Evolutionary conservation across 2,329 filamentous ascomycete genomes (phyloP), one percentile per base, ranked within the genome.

Genomic region (Coniochaeta prunicola): DNA sequence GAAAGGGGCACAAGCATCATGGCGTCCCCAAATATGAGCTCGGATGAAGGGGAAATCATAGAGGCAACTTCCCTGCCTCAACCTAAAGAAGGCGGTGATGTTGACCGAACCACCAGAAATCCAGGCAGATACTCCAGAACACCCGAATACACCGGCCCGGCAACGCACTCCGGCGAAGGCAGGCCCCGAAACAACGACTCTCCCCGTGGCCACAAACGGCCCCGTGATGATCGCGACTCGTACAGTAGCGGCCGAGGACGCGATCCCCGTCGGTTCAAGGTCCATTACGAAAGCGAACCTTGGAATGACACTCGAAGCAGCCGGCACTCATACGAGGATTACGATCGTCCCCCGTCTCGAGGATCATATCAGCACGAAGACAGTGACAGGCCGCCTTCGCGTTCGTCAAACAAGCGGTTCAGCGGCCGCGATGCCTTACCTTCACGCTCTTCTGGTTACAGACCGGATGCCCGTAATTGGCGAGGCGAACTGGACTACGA

Each of bases 101-200:
- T 96, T 96, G 90, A 96, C 91, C 89, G 88, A 85, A 86, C 81
- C 82, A 84, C 89, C 89, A 96, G 91, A 92, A 82, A 76, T 77
- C 85, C 82, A 76, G 80, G 76, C 73, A 83, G 79, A 80, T 71
- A 76, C 67, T 82, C 83, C 65, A 76, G 74, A 70, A 85, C 84
- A 63, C 83, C 83, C 66, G 81, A 56, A 36, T 34, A 24, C n/a
- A 36, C 30, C 53, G 30, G 17, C 21, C 30, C 53, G 28, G 30
- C 77, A 30, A 63, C 60, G 53, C 59, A 59, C 26, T 53, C 60
- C 10, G 58, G 30, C 55, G 60, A 64, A 36, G 61, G 60, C 6
- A 53, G 55, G 26, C 56, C 60, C 48, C 63, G 60, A 53, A 61
- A 61, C 54, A 77, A 73, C 70, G 76, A 80, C 66, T 88, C 87